Evolutionary conservation across 2,329 filamentous ascomycete genomes (phyloP).

Genomic region (Fusarium ramigenum): DNA sequence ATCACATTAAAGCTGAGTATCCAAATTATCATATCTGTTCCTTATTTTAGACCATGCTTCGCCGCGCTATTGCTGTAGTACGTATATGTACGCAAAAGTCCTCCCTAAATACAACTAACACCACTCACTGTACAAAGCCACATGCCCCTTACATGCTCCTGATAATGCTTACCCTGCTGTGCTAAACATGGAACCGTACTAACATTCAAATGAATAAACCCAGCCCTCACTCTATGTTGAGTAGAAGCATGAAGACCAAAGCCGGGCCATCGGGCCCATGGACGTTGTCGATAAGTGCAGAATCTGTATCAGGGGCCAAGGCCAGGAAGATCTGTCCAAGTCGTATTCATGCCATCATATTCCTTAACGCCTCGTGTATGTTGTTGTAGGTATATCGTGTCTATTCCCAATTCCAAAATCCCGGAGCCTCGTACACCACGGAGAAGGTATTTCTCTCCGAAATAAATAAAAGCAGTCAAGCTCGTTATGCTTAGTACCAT

Average conservation of each 20-base stretch:
- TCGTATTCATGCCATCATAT: constrained; percentile 13
- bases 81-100: background rate
- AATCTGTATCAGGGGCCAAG: background rate
- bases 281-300: background rate
- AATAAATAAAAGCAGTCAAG: constrained; percentile 2
- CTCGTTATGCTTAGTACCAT: constrained; percentile 11
- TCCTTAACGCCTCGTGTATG: constrained; percentile 43
- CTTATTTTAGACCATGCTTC: constrained; percentile 8
- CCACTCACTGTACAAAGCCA: background rate
- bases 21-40: background rate
- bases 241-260: background rate
- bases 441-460: background rate
- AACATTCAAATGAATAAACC: background rate
- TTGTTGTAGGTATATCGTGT: constrained; percentile 42
- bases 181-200: background rate
- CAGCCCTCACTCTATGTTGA: background rate
- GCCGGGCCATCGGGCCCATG: background rate
- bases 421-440: constrained; percentile 17
- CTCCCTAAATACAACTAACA: background rate
- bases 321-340: background rate
- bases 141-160: background rate
- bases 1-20: background rate
- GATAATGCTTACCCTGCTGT: background rate
- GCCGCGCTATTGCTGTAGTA: constrained; percentile 9
- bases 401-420: constrained; percentile 32